Evolutionary conservation across 352 stramenopile genomes (phyloP), one percentile per base, ranked within the genome.

Genomic region (Phytopythium chamaehyphon): DNA sequence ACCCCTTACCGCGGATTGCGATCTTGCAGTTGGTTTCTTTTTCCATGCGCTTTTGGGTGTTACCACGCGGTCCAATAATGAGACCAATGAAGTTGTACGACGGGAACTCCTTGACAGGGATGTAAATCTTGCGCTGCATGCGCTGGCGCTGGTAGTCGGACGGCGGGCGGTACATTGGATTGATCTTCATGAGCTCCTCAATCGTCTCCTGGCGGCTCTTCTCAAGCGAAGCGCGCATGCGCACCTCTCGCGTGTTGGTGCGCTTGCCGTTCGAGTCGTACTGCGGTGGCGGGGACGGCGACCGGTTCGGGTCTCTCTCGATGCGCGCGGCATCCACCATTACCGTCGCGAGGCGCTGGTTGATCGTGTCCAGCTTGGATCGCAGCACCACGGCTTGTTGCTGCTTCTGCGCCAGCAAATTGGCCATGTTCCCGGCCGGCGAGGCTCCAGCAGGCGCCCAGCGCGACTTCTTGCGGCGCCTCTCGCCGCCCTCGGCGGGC

Each of bases 31-130:
- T 96, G 6, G 96, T 98, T 66, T 99, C 97, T 38, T 86, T 85
- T 71, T 99, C 97, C 83, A 99, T 97, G 47, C 97, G 95, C 67
- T 99, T 99, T 66, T 99, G 97, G 16, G 97, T 99, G 64, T 98
- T 99, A 10, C 97, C 98, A 14, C 97, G 83, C 3, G 98, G 97
- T 12, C 97, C 97, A 51, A 99, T 99, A 67, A 99, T 99, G 28
- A 99, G 69, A 3, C 96, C 97, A 45, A 99, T 99, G 69, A 99
- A 99, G 71, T 99, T 99, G 78, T 99, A 99, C 6, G 84, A 95
- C 0, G 97, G 98, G 79, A 97, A 98, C 38, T 99, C 90, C 39
- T 98, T 95, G 38, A 98, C 77, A 0, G 97, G 97, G 66, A 99
- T 99, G 59, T 97, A 97, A 54, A 99, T 94, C 74, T 98, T 99